Evolutionary conservation across 139 green algal species (phyloP), one percentile per base, ranked within the genome.

Genomic region (Chlamydomonas schloesseri): DNA sequence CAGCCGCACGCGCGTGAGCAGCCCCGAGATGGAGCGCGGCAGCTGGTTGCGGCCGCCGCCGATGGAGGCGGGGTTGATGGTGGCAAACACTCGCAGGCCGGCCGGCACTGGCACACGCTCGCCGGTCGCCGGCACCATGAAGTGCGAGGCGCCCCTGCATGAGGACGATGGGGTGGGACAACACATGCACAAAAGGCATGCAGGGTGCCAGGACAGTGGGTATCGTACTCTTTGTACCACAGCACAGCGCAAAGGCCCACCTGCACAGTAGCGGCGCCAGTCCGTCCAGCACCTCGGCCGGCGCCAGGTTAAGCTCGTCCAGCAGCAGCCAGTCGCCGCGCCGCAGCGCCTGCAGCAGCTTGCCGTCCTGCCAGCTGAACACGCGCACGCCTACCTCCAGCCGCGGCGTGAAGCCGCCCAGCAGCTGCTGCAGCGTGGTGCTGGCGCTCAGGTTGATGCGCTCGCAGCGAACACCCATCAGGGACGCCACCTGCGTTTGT

Each of bases 321-420:
- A 99, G 91, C 23, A 99, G 95, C 68, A 99, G 86, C 97, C 97
- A 99, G 67, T 92, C 90, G 10, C 97, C 95, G 47, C 95, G 73
- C 0, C 89, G 81, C 26, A 98, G n/a, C n/a, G n/a, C n/a, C n/a
- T n/a, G n/a, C n/a, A n/a, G n/a, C n/a, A n/a, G n/a, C n/a, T n/a
- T n/a, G n/a, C n/a, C n/a, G n/a, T 79, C 72, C 46, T 79, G 87
- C 89, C 98, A 99, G 0, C 92, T 91, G 89, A 99, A 99, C 20
- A 82, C 71, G 28, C 83, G 47, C 23, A 71, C 74, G n/a, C 87
- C 87, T 24, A n/a, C n/a, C n/a, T n/a, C n/a, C 76, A 85, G 58
- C 21, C 72, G 64, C 13, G 88, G 88, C 62, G 89, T 70, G 14
- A 82, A 68, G 78, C 72, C 81, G 42, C 88, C 88, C 53, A 91